A percentile compares a stretch with the other conserved stretches of the same genome.
phyloP scores from a whole-genome alignment of 345 rosid species.

The Diplotaxis tenuifolia region DNA sequence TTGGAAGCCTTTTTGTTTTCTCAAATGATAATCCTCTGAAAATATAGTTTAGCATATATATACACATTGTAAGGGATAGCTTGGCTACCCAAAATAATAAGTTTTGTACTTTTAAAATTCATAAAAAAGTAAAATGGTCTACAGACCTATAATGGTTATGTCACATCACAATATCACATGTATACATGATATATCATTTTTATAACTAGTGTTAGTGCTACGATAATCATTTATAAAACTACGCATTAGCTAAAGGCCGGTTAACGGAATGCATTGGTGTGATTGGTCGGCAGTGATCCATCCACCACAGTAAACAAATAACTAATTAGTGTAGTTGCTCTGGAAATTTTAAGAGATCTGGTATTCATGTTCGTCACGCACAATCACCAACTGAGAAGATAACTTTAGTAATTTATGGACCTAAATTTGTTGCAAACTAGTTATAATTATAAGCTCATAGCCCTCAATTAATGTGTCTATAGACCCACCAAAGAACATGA shows the following conservation, averaged over 20 bases:
- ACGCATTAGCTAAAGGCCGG: neutral
- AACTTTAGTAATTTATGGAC: neutral
- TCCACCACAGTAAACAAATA: slow-evolving; percentile 2
- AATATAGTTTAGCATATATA: neutral
- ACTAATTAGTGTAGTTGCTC: neutral
- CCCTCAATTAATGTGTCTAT: neutral
- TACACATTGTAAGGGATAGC: neutral
- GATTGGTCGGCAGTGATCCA: slow-evolving; percentile 1
- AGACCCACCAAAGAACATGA: neutral
- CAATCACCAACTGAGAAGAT: neutral
- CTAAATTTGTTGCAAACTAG: slow-evolving; percentile 8
- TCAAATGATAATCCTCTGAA: neutral
- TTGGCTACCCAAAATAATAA: neutral
- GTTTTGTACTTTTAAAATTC: neutral
- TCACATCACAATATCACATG: neutral
- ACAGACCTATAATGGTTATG: too few species aligned
- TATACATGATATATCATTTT: neutral
- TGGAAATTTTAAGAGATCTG: neutral
- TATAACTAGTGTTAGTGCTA: neutral
- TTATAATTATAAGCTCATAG: neutral
- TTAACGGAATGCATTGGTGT: neutral
- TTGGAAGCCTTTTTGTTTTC: neutral
- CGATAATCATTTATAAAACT: neutral
- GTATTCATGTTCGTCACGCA: neutral
- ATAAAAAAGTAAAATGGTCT: too few species aligned